A percentile compares a stretch with the other conserved stretches of the same genome.
Conservation (phyloP, 345 rosid species). For the Diplotaxis tenuifolia region DNA sequence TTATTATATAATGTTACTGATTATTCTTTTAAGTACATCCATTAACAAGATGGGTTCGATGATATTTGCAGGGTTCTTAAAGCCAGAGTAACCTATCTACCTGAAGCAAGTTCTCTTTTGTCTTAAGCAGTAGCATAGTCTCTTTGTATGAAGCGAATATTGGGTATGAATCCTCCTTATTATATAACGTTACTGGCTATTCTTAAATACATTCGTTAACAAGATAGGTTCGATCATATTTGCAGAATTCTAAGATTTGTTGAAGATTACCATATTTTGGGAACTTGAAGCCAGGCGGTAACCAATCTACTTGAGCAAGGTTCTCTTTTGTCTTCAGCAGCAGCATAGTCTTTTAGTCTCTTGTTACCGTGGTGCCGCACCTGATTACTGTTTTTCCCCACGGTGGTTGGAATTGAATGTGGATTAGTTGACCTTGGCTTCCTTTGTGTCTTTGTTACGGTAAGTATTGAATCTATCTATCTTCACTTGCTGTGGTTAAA, state of each 20-base stretch:
- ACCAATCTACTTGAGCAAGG: conserved; percentile 2
- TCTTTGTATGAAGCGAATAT: no score
- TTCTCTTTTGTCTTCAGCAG: neutral
- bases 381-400: neutral
- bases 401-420: conserved; percentile 15
- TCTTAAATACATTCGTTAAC: neutral
- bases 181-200: no score
- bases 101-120: neutral
- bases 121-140: neutral
- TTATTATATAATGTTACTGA: conserved; percentile 3
- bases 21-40: neutral
- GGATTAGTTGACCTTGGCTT: conserved; percentile 1
- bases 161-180: no score
- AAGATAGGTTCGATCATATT: neutral
- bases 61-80: conserved; percentile 4
- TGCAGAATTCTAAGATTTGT: conserved; percentile 9
- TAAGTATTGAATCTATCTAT: conserved; percentile 20
- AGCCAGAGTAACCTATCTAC: neutral
- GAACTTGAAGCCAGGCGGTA: neutral
- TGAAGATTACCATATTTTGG: neutral
- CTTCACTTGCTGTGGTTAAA: neutral
- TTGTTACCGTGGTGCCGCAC: neutral
- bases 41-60: neutral
- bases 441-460: neutral
- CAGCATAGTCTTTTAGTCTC: neutral